Base-by-base conservation (phyloP, 2,329 filamentous ascomycete species). In the Botrytis tulipae region DNA sequence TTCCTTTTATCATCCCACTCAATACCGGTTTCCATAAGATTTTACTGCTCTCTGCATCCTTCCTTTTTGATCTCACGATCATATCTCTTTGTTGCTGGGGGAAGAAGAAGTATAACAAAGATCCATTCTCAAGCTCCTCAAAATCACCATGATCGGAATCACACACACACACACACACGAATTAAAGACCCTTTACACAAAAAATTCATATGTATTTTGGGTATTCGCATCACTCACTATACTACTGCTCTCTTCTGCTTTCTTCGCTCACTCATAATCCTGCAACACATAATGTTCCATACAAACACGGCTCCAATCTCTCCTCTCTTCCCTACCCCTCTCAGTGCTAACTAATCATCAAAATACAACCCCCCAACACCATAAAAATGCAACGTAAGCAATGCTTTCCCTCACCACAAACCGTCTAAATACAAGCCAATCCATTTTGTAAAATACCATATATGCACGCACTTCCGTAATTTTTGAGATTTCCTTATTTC, bases 391-490 rank as follows among this genome's bases (percentile, higher is more conserved):
- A 69, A 22, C 25, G 29, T 35, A 57, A 40, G 54, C 66, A 57
- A 69, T 69, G 46, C 32, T 20, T 57, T 29, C 40, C 37, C n/a
- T 22, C n/a, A n/a, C 16, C 35, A 29, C 40, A 22, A 29, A 42
- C 37, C 40, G 14, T 63, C 61, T 44, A 63, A 44, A 63, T 63
- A 63, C 40, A 44, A 65, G 5, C 35, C 32, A 40, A 37, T 14
- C 61, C 61, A 32, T 65, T 65, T 65, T 44, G 40, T 65, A 65
- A 65, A 32, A 32, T 46, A 65, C 61, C 61, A 65, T 46, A 65
- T 46, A 32, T 46, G n/a, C 61, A 65, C 40, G 29, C 61, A 22
- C 18, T 29, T 3, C 40, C 18, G 9, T 46, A 22, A 29, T 46
- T 46, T 65, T 65, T 65, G 14, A 18, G 25, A 29, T 29, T 57